Percentiles rank a stretch among this genome's conserved stretches.
Conservation (phyloP, 2,329 filamentous ascomycete genomes). For the Alternaria tenuissima region DNA sequence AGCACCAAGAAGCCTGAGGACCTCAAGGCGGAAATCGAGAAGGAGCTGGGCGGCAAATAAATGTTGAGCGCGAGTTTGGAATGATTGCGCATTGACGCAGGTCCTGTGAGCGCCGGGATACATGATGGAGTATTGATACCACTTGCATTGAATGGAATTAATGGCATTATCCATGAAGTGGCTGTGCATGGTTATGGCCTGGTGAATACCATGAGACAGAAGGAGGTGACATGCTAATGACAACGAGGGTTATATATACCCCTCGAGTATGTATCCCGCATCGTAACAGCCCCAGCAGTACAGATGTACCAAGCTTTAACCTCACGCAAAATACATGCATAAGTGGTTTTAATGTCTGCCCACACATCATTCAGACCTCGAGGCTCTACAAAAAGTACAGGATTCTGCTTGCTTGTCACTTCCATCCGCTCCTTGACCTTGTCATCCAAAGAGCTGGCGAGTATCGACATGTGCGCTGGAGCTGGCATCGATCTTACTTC, state of each 20-base stretch:
- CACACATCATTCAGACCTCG: too few species aligned
- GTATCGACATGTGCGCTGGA: neutral
- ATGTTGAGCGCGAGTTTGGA: neutral
- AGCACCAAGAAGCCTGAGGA: conserved; percentile 86
- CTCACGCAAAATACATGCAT: too few species aligned
- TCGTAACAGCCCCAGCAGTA: too few species aligned
- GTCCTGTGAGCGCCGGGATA: neutral
- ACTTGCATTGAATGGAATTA: conserved; percentile 7
- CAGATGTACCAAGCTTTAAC: too few species aligned
- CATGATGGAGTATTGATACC: conserved; percentile 7
- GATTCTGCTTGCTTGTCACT: neutral
- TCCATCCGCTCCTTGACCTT: neutral
- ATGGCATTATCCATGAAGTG: neutral
- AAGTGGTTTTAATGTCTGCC: too few species aligned
- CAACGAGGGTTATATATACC: neutral
- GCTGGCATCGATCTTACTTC: neutral
- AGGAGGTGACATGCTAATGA: neutral
- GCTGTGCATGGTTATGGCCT: neutral
- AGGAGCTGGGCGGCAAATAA: conserved; percentile 64
- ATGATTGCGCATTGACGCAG: neutral
- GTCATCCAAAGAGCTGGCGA: neutral
- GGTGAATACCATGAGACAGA: neutral
- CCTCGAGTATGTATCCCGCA: neutral
- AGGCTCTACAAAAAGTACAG: neutral
- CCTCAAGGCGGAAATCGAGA: conserved; percentile 77